Conservation (phyloP, 1,284 basidiomycete genomes). For the Taiwanofungus camphoratus region DNA sequence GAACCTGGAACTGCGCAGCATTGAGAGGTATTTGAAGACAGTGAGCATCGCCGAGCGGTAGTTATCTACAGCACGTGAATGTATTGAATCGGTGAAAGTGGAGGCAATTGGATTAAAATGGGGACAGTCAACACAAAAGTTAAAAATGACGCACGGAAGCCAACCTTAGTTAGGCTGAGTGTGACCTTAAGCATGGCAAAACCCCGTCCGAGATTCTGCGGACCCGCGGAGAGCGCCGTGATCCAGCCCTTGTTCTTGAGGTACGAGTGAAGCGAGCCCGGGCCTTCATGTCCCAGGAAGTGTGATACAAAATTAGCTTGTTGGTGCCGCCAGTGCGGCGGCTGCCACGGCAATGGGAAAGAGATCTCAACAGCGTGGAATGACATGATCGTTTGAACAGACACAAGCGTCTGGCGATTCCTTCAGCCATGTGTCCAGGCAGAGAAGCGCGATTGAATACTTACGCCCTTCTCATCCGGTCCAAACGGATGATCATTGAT, state of each 20-base stretch:
- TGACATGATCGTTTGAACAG: slow-evolving; percentile 88
- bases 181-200: slow-evolving; percentile 90
- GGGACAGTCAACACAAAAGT: too few species aligned
- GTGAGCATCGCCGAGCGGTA: slow-evolving; percentile 71
- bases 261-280: slow-evolving; percentile 89
- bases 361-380: slow-evolving; percentile 85
- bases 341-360: slow-evolving; percentile 85
- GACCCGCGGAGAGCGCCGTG: slow-evolving; percentile 72
- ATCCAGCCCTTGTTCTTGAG: slow-evolving; percentile 93
- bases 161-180: slow-evolving; percentile 79
- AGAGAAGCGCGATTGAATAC: slow-evolving; percentile 28
- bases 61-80: slow-evolving; percentile 51
- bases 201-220: slow-evolving; percentile 70
- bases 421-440: slow-evolving; percentile 8
- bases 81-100: background rate
- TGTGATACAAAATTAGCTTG: slow-evolving; percentile 81
- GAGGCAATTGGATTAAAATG: background rate
- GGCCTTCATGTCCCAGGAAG: slow-evolving; percentile 94
- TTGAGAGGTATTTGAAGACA: slow-evolving; percentile 84
- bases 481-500: slow-evolving; percentile 79
- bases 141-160: slow-evolving; percentile 81
- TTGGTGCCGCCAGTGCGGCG: slow-evolving; percentile 76
- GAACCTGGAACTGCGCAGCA: slow-evolving; percentile 70
- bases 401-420: slow-evolving; percentile 65
- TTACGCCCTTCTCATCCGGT: slow-evolving; percentile 66